A percentile compares a stretch with the other conserved stretches of the same genome.
Conservation (phyloP, 371 early-diverging fungal species). For the Funneliformis caledonium region DNA sequence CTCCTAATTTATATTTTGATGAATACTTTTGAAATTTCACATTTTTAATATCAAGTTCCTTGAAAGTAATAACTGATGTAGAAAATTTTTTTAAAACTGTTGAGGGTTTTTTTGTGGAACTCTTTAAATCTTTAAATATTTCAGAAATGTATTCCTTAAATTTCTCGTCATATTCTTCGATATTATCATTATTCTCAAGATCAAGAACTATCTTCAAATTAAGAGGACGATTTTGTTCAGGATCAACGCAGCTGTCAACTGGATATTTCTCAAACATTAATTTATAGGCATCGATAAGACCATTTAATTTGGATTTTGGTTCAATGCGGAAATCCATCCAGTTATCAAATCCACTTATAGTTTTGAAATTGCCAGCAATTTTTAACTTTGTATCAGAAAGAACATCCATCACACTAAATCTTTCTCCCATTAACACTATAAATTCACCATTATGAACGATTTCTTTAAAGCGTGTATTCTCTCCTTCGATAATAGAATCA, state of each 20-base stretch:
- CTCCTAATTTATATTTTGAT: background rate
- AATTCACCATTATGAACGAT: background rate
- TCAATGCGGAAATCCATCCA: conserved; percentile 11
- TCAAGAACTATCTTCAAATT: background rate
- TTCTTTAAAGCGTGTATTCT: background rate
- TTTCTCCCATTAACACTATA: conserved; percentile 15
- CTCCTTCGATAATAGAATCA: background rate
- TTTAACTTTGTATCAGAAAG: conserved; percentile 5
- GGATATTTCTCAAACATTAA: conserved; percentile 28
- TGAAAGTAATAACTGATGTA: background rate
- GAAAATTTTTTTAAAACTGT: conserved; percentile 3
- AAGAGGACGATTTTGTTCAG: background rate
- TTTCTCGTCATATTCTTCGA: background rate
- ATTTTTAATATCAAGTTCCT: background rate
- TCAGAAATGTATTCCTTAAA: conserved; percentile 2
- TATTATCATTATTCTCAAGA: background rate
- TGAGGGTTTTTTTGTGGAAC: conserved; percentile 4
- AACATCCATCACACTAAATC: background rate
- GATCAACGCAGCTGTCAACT: background rate
- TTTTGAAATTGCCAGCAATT: background rate
- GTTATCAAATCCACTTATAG: background rate
- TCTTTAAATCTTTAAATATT: background rate
- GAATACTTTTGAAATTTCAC: background rate
- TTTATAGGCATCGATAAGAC: conserved; percentile 17
- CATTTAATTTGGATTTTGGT: conserved; percentile 4